Evolutionary conservation across 2,329 filamentous ascomycete genomes (phyloP).

Genomic region (Fusarium keratoplasticum): DNA sequence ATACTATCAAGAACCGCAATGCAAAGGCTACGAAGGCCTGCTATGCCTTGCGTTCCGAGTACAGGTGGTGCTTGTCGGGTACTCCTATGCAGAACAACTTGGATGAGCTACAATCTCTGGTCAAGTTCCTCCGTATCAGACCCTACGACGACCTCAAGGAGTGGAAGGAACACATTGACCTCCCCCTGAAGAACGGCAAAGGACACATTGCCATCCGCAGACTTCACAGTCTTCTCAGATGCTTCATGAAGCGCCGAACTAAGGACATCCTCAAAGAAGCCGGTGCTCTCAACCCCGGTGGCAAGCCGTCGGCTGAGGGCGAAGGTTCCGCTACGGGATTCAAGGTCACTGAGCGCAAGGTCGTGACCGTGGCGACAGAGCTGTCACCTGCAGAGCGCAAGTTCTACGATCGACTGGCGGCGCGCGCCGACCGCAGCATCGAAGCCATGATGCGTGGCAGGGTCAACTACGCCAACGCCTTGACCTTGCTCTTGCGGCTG

Average conservation of each 20-base stretch:
- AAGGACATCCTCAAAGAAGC: conserved; percentile 96
- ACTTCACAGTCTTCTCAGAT: conserved; percentile 85
- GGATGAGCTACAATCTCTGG: conserved; percentile 93
- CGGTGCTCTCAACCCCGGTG: conserved; percentile 81
- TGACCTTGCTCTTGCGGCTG: conserved; percentile 90
- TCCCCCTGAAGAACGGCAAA: conserved; percentile 88
- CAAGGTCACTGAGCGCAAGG: conserved; percentile 90
- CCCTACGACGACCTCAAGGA: conserved; percentile 87
- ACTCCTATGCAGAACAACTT: conserved; percentile 99
- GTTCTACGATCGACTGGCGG: conserved; percentile 88
- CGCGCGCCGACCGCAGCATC: conserved; percentile 86
- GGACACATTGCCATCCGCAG: conserved; percentile 90
- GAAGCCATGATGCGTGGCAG: conserved; percentile 88
- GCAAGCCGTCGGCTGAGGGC: conserved; percentile 68
- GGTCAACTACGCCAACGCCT: conserved; percentile 91
- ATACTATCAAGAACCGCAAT: conserved; percentile 98
- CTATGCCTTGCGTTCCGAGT: conserved; percentile 85
- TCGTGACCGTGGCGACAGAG: conserved; percentile 81
- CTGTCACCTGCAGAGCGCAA: conserved; percentile 83
- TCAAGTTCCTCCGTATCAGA: conserved; percentile 91
- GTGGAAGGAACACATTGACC: conserved; percentile 93
- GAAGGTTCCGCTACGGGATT: conserved; percentile 73
- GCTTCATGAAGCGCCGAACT: conserved; percentile 98
- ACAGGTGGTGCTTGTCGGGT: conserved; percentile 95
- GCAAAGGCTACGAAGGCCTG: conserved; percentile 95